A percentile compares a stretch with the other conserved stretches of the same genome.
Conservation (phyloP, 306 rosid genomes). For the Lathyrus oleraceus region DNA sequence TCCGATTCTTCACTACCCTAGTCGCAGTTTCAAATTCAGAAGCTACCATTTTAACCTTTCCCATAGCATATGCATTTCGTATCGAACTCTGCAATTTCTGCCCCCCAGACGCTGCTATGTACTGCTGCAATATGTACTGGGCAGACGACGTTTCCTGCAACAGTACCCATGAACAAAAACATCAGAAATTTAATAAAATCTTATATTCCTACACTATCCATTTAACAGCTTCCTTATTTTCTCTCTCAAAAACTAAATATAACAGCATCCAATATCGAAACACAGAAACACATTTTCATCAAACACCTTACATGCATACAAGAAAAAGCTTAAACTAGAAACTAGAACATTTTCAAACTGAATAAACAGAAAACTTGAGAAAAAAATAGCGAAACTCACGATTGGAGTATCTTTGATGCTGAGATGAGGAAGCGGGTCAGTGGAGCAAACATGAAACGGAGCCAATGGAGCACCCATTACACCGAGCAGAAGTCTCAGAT, state of each 20-base stretch:
- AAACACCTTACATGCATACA: slow-evolving; percentile 3
- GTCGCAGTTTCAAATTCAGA: slow-evolving; percentile 95
- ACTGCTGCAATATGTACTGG: slow-evolving; percentile 97
- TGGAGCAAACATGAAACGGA: slow-evolving; percentile 73
- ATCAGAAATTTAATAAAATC: background rate
- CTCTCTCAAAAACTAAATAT: background rate
- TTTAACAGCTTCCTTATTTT: background rate
- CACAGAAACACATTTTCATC: background rate
- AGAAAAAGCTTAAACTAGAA: slow-evolving; percentile 13
- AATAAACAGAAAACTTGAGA: background rate
- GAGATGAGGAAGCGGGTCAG: slow-evolving; percentile 87
- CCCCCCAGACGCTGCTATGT: slow-evolving; percentile 94
- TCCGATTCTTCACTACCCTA: slow-evolving; percentile 70
- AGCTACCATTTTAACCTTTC: slow-evolving; percentile 92
- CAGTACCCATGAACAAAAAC: slow-evolving; percentile 2
- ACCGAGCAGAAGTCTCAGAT: slow-evolving; percentile 87
- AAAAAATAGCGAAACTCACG: slow-evolving; percentile 46
- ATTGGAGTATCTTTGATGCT: slow-evolving; percentile 95
- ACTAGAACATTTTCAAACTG: slow-evolving; percentile 1
- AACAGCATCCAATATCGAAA: background rate
- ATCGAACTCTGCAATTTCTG: slow-evolving; percentile 83
- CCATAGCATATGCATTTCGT: slow-evolving; percentile 93
- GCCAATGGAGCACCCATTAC: slow-evolving; percentile 98
- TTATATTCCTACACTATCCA: background rate
- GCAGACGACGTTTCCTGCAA: slow-evolving; percentile 96